Evolutionary conservation across 169 alveolate species (phyloP), one percentile per base, ranked within the genome.

Genomic region (Eimeria falciformis): DNA sequence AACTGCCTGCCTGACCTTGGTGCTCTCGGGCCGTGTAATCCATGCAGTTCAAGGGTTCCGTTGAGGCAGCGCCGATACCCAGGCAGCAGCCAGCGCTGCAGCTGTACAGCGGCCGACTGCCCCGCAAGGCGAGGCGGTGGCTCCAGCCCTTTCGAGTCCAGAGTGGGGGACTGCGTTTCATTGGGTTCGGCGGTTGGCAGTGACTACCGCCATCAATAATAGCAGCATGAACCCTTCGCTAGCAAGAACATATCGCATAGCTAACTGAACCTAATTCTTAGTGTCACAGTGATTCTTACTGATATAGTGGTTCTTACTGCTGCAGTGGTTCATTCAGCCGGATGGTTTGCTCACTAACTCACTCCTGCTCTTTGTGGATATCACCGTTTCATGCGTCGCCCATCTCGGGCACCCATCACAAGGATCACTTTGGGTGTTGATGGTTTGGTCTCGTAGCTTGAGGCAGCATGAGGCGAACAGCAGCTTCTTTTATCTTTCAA

Each of bases 1-100:
- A 81, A 56, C 58, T 81, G 75, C 33, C 56, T 81, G 27, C 89
- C 89, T 27, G 47, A 81, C 65, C 77, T 81, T 3, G 89, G 89
- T 37, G 89, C 89, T 4, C 73, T 81, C 43, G 89, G 89, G 43
- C 89, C 89, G 55, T 81, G 89, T 55, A 65, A 55, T 75, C 77
- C 47, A 27, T 81, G 89, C 89, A 53, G 14, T 56, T 81, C 89
- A 53, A 65, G 75, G 58, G 56, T 50, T 45, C 12, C 56, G 11
- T 50, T 53, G 0, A 81, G 56, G 5, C 89, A 55, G 21, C 43
- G 27, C 37, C 73, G 33, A 9, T 33, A 46, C 47, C 89, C 71
- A 55, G 73, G 23, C n/a, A 55, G 45, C 37, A 65, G n/a, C n/a
- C n/a, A 55, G 1, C 55, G 89, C 25, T 55, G 55, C 77, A 33